phyloP scores from a whole-genome alignment of 495 filamentous ascomycete species.

The Podospora appendiculata region DNA sequence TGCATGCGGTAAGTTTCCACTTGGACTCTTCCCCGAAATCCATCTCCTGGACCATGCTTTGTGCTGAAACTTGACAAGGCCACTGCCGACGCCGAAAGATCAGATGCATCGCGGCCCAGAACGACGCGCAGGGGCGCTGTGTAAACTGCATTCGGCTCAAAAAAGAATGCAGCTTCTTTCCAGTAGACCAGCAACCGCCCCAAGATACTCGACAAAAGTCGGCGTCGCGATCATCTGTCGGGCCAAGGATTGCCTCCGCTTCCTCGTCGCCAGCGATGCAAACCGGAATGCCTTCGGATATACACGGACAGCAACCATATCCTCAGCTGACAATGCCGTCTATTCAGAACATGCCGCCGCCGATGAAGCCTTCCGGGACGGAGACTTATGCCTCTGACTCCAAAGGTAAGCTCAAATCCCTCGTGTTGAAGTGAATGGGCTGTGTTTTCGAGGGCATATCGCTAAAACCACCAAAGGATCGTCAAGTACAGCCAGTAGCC shows the following conservation, averaged over 20 bases:
- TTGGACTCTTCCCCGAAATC: not conserved
- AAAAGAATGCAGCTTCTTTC: constrained; percentile 92
- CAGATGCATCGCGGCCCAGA: constrained; percentile 71
- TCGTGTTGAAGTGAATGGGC: not conserved
- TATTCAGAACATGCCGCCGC: constrained; percentile 40
- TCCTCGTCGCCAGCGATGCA: constrained; percentile 44
- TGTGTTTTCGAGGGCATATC: not conserved
- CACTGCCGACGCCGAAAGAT: constrained; percentile 96
- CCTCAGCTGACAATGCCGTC: constrained; percentile 41
- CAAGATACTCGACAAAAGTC: constrained; percentile 30
- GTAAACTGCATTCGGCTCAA: constrained; percentile 94
- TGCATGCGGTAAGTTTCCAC: constrained; percentile 74
- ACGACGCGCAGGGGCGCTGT: constrained; percentile 78
- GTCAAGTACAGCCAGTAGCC: constrained; percentile 21
- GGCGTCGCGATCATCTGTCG: constrained; percentile 28
- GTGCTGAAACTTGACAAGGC: constrained; percentile 41
- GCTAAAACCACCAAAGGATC: constrained; percentile 30
- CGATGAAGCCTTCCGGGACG: constrained; percentile 31
- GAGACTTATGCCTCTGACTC: constrained; percentile 29
- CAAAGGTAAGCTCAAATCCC: constrained; percentile 30
- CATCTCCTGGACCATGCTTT: not conserved
- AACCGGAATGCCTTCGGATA: constrained; percentile 33
- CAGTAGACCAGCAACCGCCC: constrained; percentile 78
- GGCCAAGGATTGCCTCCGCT: constrained; percentile 34
- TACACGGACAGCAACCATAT: constrained; percentile 34